A percentile compares a stretch with the other conserved stretches of the same genome.
Evolutionary conservation across 352 stramenopile genomes (phyloP).

Genomic region (Pythium brassicae): DNA sequence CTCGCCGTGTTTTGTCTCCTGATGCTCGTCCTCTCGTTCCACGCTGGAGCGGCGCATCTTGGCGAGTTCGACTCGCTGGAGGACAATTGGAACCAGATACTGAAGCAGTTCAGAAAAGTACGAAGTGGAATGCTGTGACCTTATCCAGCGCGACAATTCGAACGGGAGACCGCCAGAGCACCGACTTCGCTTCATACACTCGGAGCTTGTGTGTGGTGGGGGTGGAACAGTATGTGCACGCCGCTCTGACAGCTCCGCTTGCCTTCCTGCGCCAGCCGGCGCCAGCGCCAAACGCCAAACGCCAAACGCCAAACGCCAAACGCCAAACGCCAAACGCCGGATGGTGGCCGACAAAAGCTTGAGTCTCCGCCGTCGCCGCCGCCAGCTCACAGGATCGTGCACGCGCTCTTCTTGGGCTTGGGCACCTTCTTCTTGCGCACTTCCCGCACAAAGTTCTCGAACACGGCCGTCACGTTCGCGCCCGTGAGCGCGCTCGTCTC

Average conservation of each 20-base stretch:
- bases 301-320: no score
- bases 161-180: no score
- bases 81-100: no score
- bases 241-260: not conserved
- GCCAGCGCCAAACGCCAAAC: no score
- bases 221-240: no score
- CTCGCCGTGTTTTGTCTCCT: slow-evolving; percentile 15
- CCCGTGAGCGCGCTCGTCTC: slow-evolving; percentile 84
- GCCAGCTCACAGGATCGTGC: slow-evolving; percentile 54
- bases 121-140: not conserved
- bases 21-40: not conserved
- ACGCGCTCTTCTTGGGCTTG: slow-evolving; percentile 72
- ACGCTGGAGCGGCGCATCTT: not conserved
- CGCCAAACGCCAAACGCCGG: no score
- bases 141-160: no score
- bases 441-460: slow-evolving; percentile 85
- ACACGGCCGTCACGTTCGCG: slow-evolving; percentile 82
- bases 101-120: not conserved
- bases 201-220: no score
- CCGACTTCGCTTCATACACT: no score
- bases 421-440: slow-evolving; percentile 77
- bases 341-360: no score
- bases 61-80: not conserved
- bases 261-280: no score
- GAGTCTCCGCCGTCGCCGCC: no score